phyloP scores from a whole-genome alignment of 148 eudicot genomes.

The Nepenthes gracilis region DNA sequence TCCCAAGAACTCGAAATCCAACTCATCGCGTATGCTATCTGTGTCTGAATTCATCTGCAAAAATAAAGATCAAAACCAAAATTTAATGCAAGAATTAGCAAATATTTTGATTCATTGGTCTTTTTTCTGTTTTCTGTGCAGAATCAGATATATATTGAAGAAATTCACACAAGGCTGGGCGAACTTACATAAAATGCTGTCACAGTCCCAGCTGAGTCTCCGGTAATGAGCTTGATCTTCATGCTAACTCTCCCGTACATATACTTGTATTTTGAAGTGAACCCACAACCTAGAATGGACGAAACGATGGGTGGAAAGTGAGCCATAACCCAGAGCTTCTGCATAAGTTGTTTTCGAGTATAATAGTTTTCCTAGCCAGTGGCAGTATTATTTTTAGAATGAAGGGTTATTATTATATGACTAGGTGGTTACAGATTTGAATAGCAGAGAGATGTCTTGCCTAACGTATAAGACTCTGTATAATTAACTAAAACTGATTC shows the following conservation, averaged over 20 bases:
- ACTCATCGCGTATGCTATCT: constrained; percentile 38
- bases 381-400: too few species aligned
- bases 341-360: too few species aligned
- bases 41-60: constrained; percentile 75
- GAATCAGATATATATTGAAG: too few species aligned
- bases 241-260: constrained; percentile 70
- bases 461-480: not conserved
- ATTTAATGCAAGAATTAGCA: not conserved
- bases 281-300: constrained; percentile 56
- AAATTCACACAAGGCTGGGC: not conserved
- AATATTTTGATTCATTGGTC: too few species aligned
- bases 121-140: too few species aligned
- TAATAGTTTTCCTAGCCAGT: too few species aligned
- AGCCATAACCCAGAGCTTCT: not conserved
- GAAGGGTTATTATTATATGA: too few species aligned
- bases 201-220: constrained; percentile 93
- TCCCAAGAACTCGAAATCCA: constrained; percentile 70
- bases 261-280: constrained; percentile 63
- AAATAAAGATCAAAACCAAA: not conserved
- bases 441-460: too few species aligned
- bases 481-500: not conserved
- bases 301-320: not conserved
- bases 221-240: constrained; percentile 78
- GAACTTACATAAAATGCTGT: constrained; percentile 77
- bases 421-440: too few species aligned